phyloP scores from a whole-genome alignment of 257 asterid species.

The Solanum pennellii region DNA sequence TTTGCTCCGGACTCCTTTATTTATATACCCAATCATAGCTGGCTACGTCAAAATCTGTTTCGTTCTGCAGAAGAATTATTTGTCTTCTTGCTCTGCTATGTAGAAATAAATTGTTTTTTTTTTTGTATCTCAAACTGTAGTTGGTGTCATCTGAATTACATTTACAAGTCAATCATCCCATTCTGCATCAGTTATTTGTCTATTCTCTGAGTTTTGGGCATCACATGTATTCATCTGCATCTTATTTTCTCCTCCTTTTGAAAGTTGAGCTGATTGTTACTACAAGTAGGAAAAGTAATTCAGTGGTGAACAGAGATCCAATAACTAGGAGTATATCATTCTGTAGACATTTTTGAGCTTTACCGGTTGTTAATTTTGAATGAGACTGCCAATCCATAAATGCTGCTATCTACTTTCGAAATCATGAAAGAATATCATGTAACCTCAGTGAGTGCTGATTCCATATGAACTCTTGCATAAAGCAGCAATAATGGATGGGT shows the following conservation, averaged over 20 bases:
- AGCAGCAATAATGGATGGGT: neutral
- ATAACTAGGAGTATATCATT: neutral
- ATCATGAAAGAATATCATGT: neutral
- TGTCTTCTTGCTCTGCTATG: neutral
- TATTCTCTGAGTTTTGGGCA: neutral
- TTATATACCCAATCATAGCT: neutral
- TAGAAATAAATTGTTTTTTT: neutral
- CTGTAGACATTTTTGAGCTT: neutral
- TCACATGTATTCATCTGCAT: neutral
- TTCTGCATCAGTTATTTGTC: neutral
- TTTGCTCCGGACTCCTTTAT: neutral
- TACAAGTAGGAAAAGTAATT: neutral
- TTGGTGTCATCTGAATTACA: neutral
- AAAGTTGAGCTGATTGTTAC: neutral
- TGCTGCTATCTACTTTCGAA: neutral
- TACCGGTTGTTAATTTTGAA: neutral
- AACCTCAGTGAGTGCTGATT: neutral
- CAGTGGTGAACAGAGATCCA: neutral
- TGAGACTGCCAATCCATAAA: neutral
- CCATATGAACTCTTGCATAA: neutral
- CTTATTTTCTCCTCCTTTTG: neutral
- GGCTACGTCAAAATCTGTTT: neutral
- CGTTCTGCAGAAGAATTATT: neutral
- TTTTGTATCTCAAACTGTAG: neutral
- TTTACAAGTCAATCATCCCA: neutral